Conservation (phyloP, 73 alveolate species). For the Paramecium sonneborni region DNA sequence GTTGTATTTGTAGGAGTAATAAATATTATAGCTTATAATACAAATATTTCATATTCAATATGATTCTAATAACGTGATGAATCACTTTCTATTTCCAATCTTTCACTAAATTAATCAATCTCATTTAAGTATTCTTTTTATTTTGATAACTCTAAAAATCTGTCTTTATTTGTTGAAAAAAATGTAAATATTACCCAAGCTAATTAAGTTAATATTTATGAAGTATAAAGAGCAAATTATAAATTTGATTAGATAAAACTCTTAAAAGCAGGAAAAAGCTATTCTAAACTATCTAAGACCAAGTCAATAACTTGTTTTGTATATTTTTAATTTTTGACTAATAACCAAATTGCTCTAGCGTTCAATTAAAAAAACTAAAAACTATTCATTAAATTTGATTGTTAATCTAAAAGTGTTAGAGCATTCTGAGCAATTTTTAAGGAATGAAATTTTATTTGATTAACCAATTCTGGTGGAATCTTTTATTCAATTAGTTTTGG, state of each 20-base stretch:
- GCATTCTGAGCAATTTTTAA: not conserved
- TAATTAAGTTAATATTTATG: not conserved
- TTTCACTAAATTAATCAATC: not conserved
- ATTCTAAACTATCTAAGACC: not conserved
- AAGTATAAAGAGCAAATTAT: not conserved
- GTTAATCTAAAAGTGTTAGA: not conserved
- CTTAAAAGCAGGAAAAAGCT: not conserved
- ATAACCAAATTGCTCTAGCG: not conserved
- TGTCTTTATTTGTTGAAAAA: not conserved
- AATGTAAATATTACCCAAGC: constrained; percentile 12
- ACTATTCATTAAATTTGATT: constrained; percentile 1
- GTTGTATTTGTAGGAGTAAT: not conserved
- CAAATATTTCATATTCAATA: not conserved
- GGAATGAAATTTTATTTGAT: not conserved
- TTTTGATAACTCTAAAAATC: not conserved
- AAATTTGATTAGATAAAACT: not conserved
- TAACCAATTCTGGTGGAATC: constrained; percentile 3
- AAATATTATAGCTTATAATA: not conserved
- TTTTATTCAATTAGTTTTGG: not conserved
- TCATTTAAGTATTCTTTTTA: not conserved
- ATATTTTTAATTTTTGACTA: not conserved
- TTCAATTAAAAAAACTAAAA: not conserved
- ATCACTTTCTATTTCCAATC: not conserved
- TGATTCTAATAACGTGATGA: not conserved
- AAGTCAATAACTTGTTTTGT: not conserved